Evolutionary conservation across 2,329 filamentous ascomycete species (phyloP), one percentile per base, ranked within the genome.

Genomic region (Ophiostoma pallidulum): DNA sequence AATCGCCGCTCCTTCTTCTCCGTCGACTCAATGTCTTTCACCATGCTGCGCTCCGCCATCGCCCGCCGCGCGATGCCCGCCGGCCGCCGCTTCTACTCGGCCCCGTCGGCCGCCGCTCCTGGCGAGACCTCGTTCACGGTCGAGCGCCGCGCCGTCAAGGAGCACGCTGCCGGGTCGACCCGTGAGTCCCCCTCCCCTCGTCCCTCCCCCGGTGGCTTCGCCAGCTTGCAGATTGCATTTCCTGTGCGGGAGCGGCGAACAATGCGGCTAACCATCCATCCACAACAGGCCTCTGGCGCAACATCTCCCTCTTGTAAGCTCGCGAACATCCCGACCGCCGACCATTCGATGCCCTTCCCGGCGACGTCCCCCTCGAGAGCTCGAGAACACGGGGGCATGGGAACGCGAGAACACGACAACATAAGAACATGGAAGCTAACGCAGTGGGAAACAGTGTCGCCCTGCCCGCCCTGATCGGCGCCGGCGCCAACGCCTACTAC

Each of bases 261-360:
- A 20, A 22, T 29, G 38, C 36, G 29, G 52, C 66, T 72, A 57
- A 71, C 62, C 14, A 44, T n/a, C n/a, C n/a, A 41, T 58, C 57
- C 54, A 50, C n/a, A 49, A 20, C 64, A 95, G 91, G 88, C 62
- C 80, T 95, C 62, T 98, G 92, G 92, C 82, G 80, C 70, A 97
- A 94, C 77, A 83, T 97, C 61, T 92, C 88, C 56, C 76, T 96
- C 75, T 97, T 87, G 90, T 96, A 87, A 71, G 86, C 20, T 36
- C n/a, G n/a, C n/a, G n/a, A n/a, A n/a, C n/a, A n/a, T 20, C 16
- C 32, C 19, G 18, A 24, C 24, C 37, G 35, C 20, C 20, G 2
- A 26, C 28, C n/a, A n/a, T n/a, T n/a, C n/a, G n/a, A n/a, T n/a
- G n/a, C 26, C n/a, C 4, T 5, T 22, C 10, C 40, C 18, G 6